Evolutionary conservation across 2,329 filamentous ascomycete genomes (phyloP).

Genomic region (Penicillium sp.): DNA sequence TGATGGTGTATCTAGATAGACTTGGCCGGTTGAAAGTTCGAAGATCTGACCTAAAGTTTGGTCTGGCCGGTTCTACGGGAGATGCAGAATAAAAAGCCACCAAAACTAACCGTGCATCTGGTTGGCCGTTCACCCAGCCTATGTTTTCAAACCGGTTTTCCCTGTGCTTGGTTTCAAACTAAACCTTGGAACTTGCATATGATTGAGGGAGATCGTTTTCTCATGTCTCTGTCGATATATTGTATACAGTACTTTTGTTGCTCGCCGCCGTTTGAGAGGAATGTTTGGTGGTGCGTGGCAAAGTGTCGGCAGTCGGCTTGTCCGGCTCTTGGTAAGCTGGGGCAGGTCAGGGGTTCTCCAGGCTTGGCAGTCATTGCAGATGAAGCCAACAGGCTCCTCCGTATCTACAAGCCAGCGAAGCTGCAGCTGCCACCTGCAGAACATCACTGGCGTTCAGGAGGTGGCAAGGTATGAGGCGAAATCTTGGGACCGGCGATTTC

Average conservation of each 20-base stretch:
- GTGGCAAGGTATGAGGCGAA: background rate
- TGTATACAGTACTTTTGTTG: background rate
- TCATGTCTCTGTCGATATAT: background rate
- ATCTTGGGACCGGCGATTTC: background rate
- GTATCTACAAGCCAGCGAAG: background rate
- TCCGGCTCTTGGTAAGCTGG: background rate
- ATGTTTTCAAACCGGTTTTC: background rate
- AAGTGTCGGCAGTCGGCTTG: background rate
- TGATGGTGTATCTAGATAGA: background rate
- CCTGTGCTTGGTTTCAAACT: background rate
- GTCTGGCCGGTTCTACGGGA: background rate
- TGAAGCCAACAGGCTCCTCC: constrained; percentile 3
- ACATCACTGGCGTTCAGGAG: background rate
- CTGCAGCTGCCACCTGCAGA: background rate
- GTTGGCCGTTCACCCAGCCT: background rate
- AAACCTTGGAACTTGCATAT: background rate
- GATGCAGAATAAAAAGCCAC: constrained; percentile 3
- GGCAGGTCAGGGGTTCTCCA: constrained; percentile 5
- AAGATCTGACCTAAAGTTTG: background rate
- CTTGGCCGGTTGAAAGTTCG: background rate
- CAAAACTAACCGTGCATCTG: background rate
- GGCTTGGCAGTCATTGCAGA: constrained; percentile 3
- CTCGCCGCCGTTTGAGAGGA: background rate
- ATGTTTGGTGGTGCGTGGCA: background rate
- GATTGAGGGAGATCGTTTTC: background rate